Evolutionary conservation across 441 rosid genomes (phyloP).

Genomic region (Dalechampia spathulata): DNA sequence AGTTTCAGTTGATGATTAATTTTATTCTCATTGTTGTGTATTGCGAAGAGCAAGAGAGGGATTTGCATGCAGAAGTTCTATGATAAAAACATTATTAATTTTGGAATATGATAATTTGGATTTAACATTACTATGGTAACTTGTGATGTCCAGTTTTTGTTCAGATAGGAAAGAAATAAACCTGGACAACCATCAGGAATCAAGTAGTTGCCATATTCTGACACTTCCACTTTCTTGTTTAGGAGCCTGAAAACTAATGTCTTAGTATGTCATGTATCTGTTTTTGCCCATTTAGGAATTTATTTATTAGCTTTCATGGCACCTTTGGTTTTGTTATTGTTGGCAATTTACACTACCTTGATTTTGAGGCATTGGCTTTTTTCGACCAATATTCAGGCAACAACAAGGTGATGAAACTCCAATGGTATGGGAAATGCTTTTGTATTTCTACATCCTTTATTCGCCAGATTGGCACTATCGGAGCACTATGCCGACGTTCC

Average conservation of each 20-base stretch:
- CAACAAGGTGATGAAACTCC: slow-evolving; percentile 94
- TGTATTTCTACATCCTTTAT: slow-evolving; percentile 82
- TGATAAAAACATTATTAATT: not conserved
- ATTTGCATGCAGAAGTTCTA: not conserved
- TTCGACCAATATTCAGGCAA: slow-evolving; percentile 43
- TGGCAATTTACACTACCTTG: not conserved
- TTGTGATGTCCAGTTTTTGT: not conserved
- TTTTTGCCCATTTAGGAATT: no score
- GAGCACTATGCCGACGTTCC: slow-evolving; percentile 87
- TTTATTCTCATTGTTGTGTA: not conserved
- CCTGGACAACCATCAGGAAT: no score
- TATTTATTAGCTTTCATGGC: no score
- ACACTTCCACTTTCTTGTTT: not conserved
- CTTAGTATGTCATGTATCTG: not conserved
- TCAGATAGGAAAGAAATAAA: not conserved
- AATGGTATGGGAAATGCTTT: slow-evolving; percentile 96
- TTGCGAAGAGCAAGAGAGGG: not conserved
- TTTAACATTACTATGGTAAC: not conserved
- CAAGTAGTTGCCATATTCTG: not conserved
- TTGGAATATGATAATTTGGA: not conserved
- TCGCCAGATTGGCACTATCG: slow-evolving; percentile 98
- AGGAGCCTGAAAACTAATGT: not conserved
- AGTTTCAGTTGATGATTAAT: not conserved
- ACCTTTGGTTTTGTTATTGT: not conserved
- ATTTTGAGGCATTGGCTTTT: not conserved